These are phyloP conservation scores for Hyaloscypha variabilis DNA, from an alignment of 495 filamentous ascomycete genomes.

Conservation along the genomic window DNA sequence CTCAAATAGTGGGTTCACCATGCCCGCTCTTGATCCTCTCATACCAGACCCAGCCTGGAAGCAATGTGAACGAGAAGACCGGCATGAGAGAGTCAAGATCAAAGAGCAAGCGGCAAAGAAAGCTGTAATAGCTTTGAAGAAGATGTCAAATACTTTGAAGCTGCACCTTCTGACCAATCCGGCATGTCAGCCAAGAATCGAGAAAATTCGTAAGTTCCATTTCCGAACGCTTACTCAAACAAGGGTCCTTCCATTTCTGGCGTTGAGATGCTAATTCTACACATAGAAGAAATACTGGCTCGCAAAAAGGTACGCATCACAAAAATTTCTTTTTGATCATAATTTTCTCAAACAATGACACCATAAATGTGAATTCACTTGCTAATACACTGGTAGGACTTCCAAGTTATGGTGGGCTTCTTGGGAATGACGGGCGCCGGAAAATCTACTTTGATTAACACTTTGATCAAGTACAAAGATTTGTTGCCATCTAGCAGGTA, in stretches of 20 bases:
- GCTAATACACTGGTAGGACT: background rate
- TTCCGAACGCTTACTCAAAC: background rate
- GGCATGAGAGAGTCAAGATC: background rate
- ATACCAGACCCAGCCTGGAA: background rate
- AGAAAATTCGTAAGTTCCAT: slow-evolving; percentile 9
- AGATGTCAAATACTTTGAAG: slow-evolving; percentile 1
- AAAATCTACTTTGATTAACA: slow-evolving; percentile 54
- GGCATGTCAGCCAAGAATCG: background rate
- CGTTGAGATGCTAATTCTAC: background rate
- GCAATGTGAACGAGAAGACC: background rate
- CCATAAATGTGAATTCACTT: background rate
- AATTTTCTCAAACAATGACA: background rate
- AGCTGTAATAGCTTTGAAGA: slow-evolving; percentile 4
- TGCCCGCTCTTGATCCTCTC: background rate
- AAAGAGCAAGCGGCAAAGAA: slow-evolving; percentile 6
- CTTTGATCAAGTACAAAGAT: slow-evolving; percentile 43
- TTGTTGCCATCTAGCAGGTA: slow-evolving; percentile 15
- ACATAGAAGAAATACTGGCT: slow-evolving; percentile 2
- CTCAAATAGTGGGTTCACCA: background rate
- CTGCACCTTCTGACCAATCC: background rate
- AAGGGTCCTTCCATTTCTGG: background rate
- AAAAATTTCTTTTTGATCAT: background rate
- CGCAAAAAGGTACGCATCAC: slow-evolving; percentile 3
- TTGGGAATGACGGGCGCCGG: slow-evolving; percentile 53
- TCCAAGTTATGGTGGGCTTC: slow-evolving; percentile 42